Percentiles rank a stretch among this genome's conserved stretches.
These are phyloP conservation scores for Lophium mytilinum DNA, from an alignment of 495 filamentous ascomycete species.

Conservation along the genomic window DNA sequence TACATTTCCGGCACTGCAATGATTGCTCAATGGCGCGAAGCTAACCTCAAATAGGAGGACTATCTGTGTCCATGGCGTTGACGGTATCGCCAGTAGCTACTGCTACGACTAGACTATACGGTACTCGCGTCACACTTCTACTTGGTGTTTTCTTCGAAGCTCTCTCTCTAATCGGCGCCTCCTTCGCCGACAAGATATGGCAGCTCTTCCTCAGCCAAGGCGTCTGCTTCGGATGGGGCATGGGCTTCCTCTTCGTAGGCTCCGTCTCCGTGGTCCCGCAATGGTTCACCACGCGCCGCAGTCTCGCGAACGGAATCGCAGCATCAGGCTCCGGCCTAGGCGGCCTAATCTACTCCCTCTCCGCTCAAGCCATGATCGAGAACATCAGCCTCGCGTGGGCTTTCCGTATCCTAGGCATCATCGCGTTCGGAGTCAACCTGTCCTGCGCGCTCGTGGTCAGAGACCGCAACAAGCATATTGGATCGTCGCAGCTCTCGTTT, in stretches of 20 bases:
- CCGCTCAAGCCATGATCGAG: slow-evolving; percentile 52
- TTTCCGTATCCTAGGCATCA: slow-evolving; percentile 59
- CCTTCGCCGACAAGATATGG: slow-evolving; percentile 41
- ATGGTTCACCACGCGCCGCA: slow-evolving; percentile 65
- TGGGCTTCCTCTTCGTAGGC: slow-evolving; percentile 69
- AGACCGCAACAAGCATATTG: slow-evolving; percentile 61
- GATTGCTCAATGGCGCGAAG: no score
- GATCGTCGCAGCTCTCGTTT: slow-evolving; percentile 54
- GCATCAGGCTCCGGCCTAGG: slow-evolving; percentile 69
- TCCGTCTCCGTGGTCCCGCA: slow-evolving; percentile 65
- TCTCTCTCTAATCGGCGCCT: slow-evolving; percentile 38
- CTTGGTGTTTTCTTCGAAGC: slow-evolving; percentile 39
- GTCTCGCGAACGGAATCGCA: slow-evolving; percentile 65
- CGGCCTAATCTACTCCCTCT: slow-evolving; percentile 51
- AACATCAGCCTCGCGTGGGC: slow-evolving; percentile 55
- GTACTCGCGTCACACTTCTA: slow-evolving; percentile 36
- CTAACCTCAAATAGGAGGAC: slow-evolving; percentile 29
- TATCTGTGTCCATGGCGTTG: slow-evolving; percentile 42
- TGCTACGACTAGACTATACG: slow-evolving; percentile 29
- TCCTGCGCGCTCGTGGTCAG: slow-evolving; percentile 51
- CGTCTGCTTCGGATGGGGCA: slow-evolving; percentile 63
- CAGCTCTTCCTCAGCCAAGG: slow-evolving; percentile 66
- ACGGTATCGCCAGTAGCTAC: slow-evolving; percentile 45
- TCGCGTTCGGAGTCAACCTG: slow-evolving; percentile 50
- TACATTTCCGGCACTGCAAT: no score